phyloP scores from a whole-genome alignment of 73 alveolate species.

The Blepharisma japonicum region DNA sequence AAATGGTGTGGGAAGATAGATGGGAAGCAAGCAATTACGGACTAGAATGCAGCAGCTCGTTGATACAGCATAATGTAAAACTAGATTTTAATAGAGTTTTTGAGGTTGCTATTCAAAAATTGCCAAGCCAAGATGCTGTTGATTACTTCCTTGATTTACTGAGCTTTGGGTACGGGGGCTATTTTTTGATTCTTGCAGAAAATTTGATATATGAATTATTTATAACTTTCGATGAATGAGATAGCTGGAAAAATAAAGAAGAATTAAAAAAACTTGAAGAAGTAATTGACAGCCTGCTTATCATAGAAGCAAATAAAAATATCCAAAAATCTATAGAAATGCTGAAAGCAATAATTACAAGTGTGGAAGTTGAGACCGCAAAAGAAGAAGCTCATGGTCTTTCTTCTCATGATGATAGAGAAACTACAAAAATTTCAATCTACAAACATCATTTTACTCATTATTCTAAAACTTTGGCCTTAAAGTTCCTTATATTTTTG shows the following conservation, averaged over 20 bases:
- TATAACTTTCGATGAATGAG: not conserved
- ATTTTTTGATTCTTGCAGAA: not conserved
- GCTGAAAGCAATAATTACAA: not conserved
- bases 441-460: not conserved
- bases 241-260: not conserved
- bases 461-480: not conserved
- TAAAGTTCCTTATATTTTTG: not conserved
- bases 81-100: not conserved
- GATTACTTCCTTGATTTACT: no score
- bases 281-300: not conserved
- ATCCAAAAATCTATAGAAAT: not conserved
- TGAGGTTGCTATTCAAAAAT: not conserved
- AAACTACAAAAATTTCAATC: not conserved
- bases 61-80: not conserved
- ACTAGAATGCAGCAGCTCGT: not conserved
- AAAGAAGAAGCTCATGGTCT: slow-evolving; percentile 13
- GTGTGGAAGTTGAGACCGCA: not conserved
- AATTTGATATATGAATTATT: not conserved
- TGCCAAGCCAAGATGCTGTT: not conserved
- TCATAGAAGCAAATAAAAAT: not conserved
- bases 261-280: not conserved
- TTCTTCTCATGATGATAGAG: slow-evolving; percentile 6
- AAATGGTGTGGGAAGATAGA: slow-evolving; percentile 16
- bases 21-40: slow-evolving; percentile 1
- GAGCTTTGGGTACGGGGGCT: not conserved